Evolutionary conservation across 495 filamentous ascomycete species (phyloP).

Genomic region (Trypethelium eluteriae): DNA sequence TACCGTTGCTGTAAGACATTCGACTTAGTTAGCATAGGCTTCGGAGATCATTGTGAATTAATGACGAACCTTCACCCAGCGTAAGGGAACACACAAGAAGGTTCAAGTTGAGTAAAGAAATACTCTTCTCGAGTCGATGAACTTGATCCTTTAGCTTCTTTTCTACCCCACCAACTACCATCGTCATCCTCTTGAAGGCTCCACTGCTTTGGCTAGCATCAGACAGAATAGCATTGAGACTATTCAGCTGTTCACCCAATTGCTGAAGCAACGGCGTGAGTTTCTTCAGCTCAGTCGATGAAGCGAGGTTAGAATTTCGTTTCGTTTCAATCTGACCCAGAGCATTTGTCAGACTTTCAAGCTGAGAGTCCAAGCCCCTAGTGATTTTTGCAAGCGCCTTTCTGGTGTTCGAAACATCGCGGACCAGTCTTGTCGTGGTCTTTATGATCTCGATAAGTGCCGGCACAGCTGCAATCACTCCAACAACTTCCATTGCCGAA

Average conservation of each 20-base stretch:
- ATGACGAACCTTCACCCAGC: background rate
- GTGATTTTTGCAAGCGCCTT: slow-evolving; percentile 1
- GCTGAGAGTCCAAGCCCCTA: background rate
- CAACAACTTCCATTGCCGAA: background rate
- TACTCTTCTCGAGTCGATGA: background rate
- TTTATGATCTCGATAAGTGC: background rate
- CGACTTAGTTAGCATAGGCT: background rate
- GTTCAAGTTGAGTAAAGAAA: background rate
- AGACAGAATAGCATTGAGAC: background rate
- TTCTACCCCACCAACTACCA: background rate
- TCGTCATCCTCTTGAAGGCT: background rate
- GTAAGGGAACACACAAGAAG: background rate
- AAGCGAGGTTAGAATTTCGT: background rate
- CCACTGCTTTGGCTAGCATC: background rate
- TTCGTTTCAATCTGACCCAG: background rate
- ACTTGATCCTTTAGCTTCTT: background rate
- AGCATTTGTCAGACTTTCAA: background rate
- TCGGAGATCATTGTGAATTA: background rate
- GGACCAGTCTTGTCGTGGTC: background rate
- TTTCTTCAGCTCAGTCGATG: background rate
- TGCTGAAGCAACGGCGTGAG: background rate
- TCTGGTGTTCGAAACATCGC: background rate
- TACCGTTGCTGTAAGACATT: background rate
- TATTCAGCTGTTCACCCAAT: background rate
- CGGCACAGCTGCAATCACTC: background rate